phyloP scores from a whole-genome alignment of 108 stramenopile species.

The Skeletonema grethae region DNA sequence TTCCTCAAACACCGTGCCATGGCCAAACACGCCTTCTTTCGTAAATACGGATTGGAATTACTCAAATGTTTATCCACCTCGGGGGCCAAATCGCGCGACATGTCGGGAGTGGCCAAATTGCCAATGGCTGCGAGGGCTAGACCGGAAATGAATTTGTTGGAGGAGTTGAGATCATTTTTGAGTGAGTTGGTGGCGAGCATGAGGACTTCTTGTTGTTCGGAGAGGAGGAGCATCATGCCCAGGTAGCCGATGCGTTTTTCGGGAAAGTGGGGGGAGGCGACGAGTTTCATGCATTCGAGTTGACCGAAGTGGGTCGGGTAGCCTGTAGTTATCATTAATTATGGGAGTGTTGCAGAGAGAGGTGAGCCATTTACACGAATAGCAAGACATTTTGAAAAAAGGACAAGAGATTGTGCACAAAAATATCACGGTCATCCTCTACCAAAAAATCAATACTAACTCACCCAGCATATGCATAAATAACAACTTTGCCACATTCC shows the following conservation, averaged over 20 bases:
- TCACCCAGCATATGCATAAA: constrained; percentile 99
- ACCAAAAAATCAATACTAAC: constrained; percentile 5
- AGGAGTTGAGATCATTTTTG: constrained; percentile 88
- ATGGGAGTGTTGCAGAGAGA: background rate
- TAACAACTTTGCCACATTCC: constrained; percentile 99
- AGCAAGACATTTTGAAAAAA: background rate
- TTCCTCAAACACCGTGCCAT: constrained; percentile 90
- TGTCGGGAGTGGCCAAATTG: constrained; percentile 96
- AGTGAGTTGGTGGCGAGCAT: constrained; percentile 96
- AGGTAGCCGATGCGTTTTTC: constrained; percentile 98
- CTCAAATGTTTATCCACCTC: constrained; percentile 95
- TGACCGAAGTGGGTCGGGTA: constrained; percentile 99
- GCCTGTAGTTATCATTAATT: constrained; percentile 50
- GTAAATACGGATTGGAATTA: constrained; percentile 78
- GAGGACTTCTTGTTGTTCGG: constrained; percentile 97
- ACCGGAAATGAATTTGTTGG: constrained; percentile 91
- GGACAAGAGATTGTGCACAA: constrained; percentile 1
- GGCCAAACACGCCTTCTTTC: constrained; percentile 98
- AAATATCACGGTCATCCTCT: background rate
- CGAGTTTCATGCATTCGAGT: constrained; percentile 98
- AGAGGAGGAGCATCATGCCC: constrained; percentile 96
- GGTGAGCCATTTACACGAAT: background rate
- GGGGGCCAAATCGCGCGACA: constrained; percentile 93
- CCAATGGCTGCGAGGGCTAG: constrained; percentile 97
- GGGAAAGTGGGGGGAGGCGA: constrained; percentile 95